These are phyloP conservation scores for Oxyria digyna DNA, from an alignment of 148 eudicot genomes.

Conservation along the genomic window DNA sequence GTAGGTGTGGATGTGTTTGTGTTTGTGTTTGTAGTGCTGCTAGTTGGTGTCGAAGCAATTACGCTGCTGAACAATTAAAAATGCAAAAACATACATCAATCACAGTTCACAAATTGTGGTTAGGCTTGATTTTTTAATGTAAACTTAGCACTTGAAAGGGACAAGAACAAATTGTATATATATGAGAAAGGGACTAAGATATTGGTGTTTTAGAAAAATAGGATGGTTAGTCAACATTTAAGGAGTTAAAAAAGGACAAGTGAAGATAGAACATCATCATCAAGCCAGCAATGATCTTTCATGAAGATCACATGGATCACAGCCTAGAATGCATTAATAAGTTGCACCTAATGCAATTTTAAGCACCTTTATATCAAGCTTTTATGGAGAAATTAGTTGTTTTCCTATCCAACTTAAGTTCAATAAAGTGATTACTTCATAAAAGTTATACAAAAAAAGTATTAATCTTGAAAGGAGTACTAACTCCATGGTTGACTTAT, in stretches of 20 bases:
- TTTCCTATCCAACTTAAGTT: too few species aligned
- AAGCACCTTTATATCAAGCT: too few species aligned
- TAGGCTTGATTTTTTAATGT: background rate
- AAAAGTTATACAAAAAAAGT: too few species aligned
- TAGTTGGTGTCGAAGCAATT: constrained; percentile 6
- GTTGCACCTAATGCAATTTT: too few species aligned
- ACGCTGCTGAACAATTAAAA: background rate
- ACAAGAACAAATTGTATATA: background rate
- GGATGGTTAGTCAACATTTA: background rate
- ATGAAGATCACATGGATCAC: background rate
- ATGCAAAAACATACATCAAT: background rate
- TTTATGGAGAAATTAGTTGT: too few species aligned
- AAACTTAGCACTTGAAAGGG: background rate
- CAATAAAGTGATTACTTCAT: too few species aligned
- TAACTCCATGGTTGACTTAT: background rate
- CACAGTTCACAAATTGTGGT: background rate
- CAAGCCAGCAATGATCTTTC: background rate
- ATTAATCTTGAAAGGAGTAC: background rate
- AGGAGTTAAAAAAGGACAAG: background rate
- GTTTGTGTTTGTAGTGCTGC: background rate
- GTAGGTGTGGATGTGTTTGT: constrained; percentile 11
- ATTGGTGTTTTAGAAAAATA: background rate
- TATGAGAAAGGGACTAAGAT: background rate
- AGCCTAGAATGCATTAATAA: background rate
- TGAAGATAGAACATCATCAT: background rate